phyloP scores from a whole-genome alignment of 805 yeast species.

The Saccharomycopsis sp. region DNA sequence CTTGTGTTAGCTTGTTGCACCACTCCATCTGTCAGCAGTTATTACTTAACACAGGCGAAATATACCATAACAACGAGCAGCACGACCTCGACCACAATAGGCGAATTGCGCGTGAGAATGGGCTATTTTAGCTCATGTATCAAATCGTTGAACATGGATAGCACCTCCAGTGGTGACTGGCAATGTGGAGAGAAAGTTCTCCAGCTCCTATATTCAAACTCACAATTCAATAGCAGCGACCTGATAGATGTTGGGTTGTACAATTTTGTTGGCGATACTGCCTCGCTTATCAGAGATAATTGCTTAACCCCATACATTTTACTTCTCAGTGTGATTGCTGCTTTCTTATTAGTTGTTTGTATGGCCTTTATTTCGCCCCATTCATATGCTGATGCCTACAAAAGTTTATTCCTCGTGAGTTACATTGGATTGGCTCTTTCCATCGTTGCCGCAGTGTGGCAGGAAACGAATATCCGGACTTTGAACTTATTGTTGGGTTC shows the following conservation, averaged over 20 bases:
- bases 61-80: slow-evolving; percentile 4
- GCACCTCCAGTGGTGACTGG: slow-evolving; percentile 4
- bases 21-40: slow-evolving; percentile 6
- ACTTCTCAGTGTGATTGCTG: slow-evolving; percentile 11
- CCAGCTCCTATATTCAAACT: slow-evolving; percentile 5
- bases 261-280: slow-evolving; percentile 15
- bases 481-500: slow-evolving; percentile 13
- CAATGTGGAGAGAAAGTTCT: slow-evolving; percentile 17
- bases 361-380: slow-evolving; percentile 16
- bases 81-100: background rate
- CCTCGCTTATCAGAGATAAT: slow-evolving; percentile 11
- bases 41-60: slow-evolving; percentile 9
- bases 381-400: slow-evolving; percentile 3
- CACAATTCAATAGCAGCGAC: slow-evolving; percentile 6
- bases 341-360: slow-evolving; percentile 9
- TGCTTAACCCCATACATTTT: slow-evolving; percentile 21
- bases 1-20: slow-evolving; percentile 18
- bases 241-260: slow-evolving; percentile 11
- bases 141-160: background rate
- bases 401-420: slow-evolving; percentile 9
- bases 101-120: slow-evolving; percentile 9
- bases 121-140: slow-evolving; percentile 20
- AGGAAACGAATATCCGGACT: slow-evolving; percentile 20
- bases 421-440: slow-evolving; percentile 15
- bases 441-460: slow-evolving; percentile 21